Evolutionary conservation across 768 basidiomycete species (phyloP).

Genomic region (Suillus brevipes): DNA sequence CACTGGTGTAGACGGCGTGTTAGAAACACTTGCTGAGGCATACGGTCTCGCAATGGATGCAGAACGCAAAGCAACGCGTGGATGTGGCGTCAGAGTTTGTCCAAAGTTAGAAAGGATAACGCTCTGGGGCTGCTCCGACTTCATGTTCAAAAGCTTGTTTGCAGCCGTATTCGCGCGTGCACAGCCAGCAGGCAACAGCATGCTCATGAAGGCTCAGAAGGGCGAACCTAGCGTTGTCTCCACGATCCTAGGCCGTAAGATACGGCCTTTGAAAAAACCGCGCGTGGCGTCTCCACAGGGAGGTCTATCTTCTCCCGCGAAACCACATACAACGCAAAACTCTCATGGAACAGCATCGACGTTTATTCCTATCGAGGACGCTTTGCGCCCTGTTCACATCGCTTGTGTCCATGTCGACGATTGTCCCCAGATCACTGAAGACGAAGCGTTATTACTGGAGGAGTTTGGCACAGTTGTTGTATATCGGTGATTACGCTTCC

Average conservation of each 20-base stretch:
- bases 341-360: slow-evolving; percentile 29
- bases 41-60: slow-evolving; percentile 24
- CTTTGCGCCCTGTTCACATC: slow-evolving; percentile 35
- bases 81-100: slow-evolving; percentile 46
- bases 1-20: slow-evolving; percentile 39
- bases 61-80: slow-evolving; percentile 4
- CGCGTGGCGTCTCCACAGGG: slow-evolving; percentile 16
- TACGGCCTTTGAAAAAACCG: slow-evolving; percentile 39
- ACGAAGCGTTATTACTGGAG: slow-evolving; percentile 39
- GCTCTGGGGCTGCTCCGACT: slow-evolving; percentile 51
- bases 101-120: slow-evolving; percentile 51
- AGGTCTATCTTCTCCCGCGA: neutral
- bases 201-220: slow-evolving; percentile 3
- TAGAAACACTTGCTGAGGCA: slow-evolving; percentile 42
- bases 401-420: slow-evolving; percentile 44
- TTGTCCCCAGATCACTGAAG: slow-evolving; percentile 39
- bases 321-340: slow-evolving; percentile 8
- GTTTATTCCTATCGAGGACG: slow-evolving; percentile 39
- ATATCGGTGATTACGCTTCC: slow-evolving; percentile 11
- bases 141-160: slow-evolving; percentile 38
- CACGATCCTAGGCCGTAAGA: slow-evolving; percentile 28
- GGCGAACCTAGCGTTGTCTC: slow-evolving; percentile 15
- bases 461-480: slow-evolving; percentile 36
- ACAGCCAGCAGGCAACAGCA: neutral
- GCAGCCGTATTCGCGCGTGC: slow-evolving; percentile 39